Conservation (phyloP, 139 green algal genomes). For the Raphidocelis subcapitata region DNA sequence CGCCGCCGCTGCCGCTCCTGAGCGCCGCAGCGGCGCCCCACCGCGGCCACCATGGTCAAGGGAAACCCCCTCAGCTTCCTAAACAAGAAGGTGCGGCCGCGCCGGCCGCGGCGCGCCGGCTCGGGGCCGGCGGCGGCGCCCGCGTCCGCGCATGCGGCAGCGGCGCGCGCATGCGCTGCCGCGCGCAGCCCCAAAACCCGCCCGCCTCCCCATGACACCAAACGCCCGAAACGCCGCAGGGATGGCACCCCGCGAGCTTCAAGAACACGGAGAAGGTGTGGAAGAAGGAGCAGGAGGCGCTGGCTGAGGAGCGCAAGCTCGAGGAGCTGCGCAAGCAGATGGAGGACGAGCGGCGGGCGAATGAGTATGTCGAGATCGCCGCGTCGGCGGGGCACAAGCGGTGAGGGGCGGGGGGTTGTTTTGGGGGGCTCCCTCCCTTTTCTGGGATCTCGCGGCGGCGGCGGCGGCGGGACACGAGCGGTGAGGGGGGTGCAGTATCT, state of each 20-base stretch:
- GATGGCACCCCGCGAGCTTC: slow-evolving; percentile 32
- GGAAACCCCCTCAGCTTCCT: slow-evolving; percentile 65
- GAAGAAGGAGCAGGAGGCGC: slow-evolving; percentile 85
- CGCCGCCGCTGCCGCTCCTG: neutral
- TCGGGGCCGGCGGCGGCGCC: slow-evolving; percentile 16
- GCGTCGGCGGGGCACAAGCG: slow-evolving; percentile 55
- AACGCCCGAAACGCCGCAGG: too few species aligned
- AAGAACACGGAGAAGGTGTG: slow-evolving; percentile 89
- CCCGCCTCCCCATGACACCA: too few species aligned
- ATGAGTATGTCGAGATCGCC: slow-evolving; percentile 75
- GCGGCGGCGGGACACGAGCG: neutral
- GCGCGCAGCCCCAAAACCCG: too few species aligned
- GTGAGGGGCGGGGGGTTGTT: slow-evolving; percentile 4
- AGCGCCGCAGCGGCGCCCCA: neutral
- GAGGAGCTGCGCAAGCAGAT: slow-evolving; percentile 88
- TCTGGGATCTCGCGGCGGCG: neutral
- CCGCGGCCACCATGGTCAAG: too few species aligned
- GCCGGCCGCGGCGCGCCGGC: slow-evolving; percentile 21
- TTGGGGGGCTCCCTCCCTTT: neutral
- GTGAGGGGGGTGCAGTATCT: neutral
- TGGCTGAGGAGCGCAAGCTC: slow-evolving; percentile 77
- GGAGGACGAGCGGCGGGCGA: slow-evolving; percentile 76
- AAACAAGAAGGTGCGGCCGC: slow-evolving; percentile 95
- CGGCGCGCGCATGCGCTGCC: neutral
- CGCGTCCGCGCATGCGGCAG: neutral